Conservation (phyloP, 2,329 filamentous ascomycete species). For the Arthrinium phaeospermum region DNA sequence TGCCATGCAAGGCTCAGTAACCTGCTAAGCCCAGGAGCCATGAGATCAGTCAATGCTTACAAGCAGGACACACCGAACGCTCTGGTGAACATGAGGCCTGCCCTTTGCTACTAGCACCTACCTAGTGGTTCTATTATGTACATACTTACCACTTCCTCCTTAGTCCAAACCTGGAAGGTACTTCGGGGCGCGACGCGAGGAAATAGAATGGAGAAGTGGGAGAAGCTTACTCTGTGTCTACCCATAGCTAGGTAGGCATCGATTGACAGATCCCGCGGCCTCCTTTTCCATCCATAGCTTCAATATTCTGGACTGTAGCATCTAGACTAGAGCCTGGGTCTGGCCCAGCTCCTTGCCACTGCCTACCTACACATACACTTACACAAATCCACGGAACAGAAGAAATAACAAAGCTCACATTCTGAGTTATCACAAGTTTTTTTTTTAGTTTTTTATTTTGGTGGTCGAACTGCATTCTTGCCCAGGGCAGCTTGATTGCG, state of each 20-base stretch:
- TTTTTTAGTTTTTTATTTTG: no score
- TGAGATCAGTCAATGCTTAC: neutral
- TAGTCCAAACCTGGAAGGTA: neutral
- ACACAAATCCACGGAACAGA: neutral
- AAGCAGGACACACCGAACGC: neutral
- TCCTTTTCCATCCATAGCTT: neutral
- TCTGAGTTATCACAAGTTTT: neutral
- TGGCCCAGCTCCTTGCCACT: neutral
- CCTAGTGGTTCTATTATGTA: neutral
- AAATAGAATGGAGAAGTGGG: neutral
- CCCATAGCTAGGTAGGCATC: neutral
- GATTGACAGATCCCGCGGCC: constrained; percentile 6
- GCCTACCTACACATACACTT: neutral
- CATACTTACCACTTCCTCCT: neutral
- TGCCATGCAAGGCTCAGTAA: neutral
- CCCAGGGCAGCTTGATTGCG: neutral
- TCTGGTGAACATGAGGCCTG: neutral
- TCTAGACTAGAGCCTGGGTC: neutral
- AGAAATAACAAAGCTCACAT: neutral
- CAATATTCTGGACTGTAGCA: neutral
- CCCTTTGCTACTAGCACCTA: neutral
- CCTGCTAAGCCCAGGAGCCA: neutral
- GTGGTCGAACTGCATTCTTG: neutral
- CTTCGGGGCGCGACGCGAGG: neutral
- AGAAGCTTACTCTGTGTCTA: neutral